Evolutionary conservation across 768 basidiomycete genomes (phyloP).

Genomic region (Russula dissimulans): DNA sequence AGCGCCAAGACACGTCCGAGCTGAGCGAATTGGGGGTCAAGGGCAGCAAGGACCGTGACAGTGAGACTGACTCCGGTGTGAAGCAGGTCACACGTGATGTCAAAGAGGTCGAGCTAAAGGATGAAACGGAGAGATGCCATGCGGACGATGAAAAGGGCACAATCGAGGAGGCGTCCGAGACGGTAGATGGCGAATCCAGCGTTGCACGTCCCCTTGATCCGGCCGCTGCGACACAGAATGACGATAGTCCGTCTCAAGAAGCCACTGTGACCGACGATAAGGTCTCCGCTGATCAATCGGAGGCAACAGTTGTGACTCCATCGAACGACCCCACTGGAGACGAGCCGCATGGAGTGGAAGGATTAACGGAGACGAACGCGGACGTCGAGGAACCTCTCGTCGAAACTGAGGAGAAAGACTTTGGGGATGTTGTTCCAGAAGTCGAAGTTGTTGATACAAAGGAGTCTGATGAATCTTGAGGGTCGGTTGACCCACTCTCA

Average conservation of each 20-base stretch:
- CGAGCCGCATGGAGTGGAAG: background rate
- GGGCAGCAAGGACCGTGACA: constrained; percentile 32
- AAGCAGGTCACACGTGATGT: constrained; percentile 68
- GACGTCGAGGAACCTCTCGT: background rate
- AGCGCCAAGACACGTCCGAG: constrained; percentile 15
- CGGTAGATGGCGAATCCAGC: background rate
- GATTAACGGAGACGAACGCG: background rate
- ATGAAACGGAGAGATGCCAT: constrained; percentile 18
- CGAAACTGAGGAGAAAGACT: background rate
- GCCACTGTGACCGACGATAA: constrained; percentile 2
- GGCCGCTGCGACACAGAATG: background rate
- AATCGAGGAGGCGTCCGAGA: background rate
- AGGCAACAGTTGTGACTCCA: background rate
- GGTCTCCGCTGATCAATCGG: background rate
- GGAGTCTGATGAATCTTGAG: background rate
- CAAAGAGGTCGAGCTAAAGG: constrained; percentile 55
- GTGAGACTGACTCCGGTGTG: constrained; percentile 41
- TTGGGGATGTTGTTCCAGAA: background rate
- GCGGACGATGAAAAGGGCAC: constrained; percentile 1
- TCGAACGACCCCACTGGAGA: background rate
- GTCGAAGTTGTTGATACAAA: background rate
- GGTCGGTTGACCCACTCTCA: background rate
- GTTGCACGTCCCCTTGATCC: background rate
- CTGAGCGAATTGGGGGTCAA: constrained; percentile 24
- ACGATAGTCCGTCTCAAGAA: constrained; percentile 3